Evolutionary conservation across 805 yeast genomes (phyloP).

Genomic region (Saccharomycopsis capsularis): DNA sequence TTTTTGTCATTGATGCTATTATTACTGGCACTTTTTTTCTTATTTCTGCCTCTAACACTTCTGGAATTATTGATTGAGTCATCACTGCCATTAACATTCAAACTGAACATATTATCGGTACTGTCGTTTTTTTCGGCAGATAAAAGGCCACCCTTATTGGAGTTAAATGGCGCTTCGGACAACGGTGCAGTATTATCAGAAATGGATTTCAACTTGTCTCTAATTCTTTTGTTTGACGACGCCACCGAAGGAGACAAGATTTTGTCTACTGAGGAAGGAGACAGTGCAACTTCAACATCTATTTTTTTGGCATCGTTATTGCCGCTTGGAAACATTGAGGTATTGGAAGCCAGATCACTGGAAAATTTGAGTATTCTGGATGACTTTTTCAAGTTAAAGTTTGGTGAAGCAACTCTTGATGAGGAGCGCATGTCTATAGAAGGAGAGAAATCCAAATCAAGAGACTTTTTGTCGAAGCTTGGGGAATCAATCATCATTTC

Average conservation of each 20-base stretch:
- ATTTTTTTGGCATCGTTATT: background rate
- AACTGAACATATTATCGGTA: constrained; percentile 5
- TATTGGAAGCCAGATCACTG: background rate
- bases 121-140: background rate
- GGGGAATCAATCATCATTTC: constrained; percentile 17
- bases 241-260: constrained; percentile 3
- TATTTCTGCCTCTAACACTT: background rate
- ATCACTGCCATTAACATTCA: constrained; percentile 14
- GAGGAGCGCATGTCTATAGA: background rate
- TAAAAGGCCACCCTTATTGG: background rate
- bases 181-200: constrained; percentile 4
- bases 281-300: background rate
- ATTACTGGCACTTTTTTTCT: background rate
- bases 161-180: constrained; percentile 1
- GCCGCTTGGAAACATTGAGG: background rate
- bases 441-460: constrained; percentile 14
- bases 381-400: constrained; percentile 15
- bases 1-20: constrained; percentile 1
- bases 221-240: constrained; percentile 1
- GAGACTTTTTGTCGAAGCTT: constrained; percentile 11
- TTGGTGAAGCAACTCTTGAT: constrained; percentile 10
- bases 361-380: constrained; percentile 8
- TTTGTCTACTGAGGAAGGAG: constrained; percentile 13
- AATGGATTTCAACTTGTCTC: constrained; percentile 11
- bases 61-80: constrained; percentile 15